Base-by-base conservation (phyloP, 2,329 filamentous ascomycete genomes). In the Claviceps sp. region DNA sequence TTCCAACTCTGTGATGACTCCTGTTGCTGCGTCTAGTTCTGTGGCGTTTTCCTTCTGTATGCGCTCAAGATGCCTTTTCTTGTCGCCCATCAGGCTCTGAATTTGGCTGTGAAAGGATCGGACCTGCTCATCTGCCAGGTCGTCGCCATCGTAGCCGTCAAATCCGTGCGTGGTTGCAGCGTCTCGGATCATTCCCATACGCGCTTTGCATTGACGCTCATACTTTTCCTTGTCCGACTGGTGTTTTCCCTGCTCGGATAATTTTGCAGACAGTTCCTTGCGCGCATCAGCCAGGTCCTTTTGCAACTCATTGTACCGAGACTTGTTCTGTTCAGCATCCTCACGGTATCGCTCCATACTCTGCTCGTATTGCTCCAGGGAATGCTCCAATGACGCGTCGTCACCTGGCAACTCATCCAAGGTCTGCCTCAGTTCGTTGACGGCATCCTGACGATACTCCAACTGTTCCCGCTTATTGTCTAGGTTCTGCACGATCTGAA, bases 151-250 rank as follows among this genome's bases (percentile, higher is more conserved):
- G 61, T 86, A 95, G 0, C 90, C 90, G 37, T 88, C 83, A 55
- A 98, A 86, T 53, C 80, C 82, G 65, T 95, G 86, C 26, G 75
- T 75, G 45, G 80, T 76, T 16, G 91, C 88, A 39, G 87, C 82
- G 52, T 90, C 83, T 56, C 83, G 88, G 51, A 96, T 81, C 65
- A 95, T 77, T 9, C 78, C 75, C 60, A 84, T 76, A 40, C 91
- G 85, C 45, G 78, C 73, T 58, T 80, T 73, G 3, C 95, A 64
- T 57, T 96, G 86, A 4, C 85, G 80, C 62, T 96, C 88, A 62
- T 93, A 88, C 60, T 85, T 87, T 55, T 87, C 84, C 68, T 91
- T 89, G 62, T 95, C 85, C 2, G 90, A 91, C 65, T 93, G 80
- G 58, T 85, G 82, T 58, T 84, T 87, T 44, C 91, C 91, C 59